Evolutionary conservation across 2,329 filamentous ascomycete genomes (phyloP).

Genomic region (Phyllosticta ampelicida): DNA sequence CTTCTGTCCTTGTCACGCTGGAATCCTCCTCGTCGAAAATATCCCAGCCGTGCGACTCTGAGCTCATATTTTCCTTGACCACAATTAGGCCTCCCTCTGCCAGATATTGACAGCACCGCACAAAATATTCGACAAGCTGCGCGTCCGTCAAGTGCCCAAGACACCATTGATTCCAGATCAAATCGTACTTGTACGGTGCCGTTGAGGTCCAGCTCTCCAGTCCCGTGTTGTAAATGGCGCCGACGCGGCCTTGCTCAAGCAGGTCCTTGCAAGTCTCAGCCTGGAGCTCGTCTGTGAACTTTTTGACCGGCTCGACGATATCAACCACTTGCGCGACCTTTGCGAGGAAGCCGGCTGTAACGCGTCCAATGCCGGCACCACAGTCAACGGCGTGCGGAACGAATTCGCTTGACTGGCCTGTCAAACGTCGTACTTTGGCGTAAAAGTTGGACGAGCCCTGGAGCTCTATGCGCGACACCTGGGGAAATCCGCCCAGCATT

Average conservation of each 20-base stretch:
- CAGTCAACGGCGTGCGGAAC: conserved; percentile 43
- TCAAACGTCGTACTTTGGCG: conserved; percentile 47
- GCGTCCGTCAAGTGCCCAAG: conserved; percentile 68
- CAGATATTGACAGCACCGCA: conserved; percentile 37
- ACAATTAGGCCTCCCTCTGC: conserved; percentile 46
- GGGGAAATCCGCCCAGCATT: conserved; percentile 68
- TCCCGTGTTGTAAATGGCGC: conserved; percentile 59
- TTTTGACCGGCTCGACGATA: conserved; percentile 72
- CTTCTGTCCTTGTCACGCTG: conserved; percentile 66
- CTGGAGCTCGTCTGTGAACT: conserved; percentile 59
- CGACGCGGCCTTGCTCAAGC: conserved; percentile 38
- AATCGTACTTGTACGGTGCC: conserved; percentile 48
- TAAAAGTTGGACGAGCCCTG: conserved; percentile 60
- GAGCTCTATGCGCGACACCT: conserved; percentile 60
- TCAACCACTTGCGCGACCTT: conserved; percentile 63
- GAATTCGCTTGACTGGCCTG: conserved; percentile 13
- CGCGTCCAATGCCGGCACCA: conserved; percentile 65
- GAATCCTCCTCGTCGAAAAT: conserved; percentile 66
- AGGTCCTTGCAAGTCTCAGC: conserved; percentile 23
- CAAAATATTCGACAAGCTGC: conserved; percentile 58
- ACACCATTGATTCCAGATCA: conserved; percentile 91
- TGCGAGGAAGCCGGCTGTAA: conserved; percentile 68
- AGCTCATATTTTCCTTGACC: conserved; percentile 70
- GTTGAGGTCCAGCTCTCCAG: conserved; percentile 56
- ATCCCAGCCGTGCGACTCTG: conserved; percentile 44